These are phyloP conservation scores for Rhododendron williamsianum DNA, from an alignment of 148 eudicot genomes.

Conservation along the genomic window DNA sequence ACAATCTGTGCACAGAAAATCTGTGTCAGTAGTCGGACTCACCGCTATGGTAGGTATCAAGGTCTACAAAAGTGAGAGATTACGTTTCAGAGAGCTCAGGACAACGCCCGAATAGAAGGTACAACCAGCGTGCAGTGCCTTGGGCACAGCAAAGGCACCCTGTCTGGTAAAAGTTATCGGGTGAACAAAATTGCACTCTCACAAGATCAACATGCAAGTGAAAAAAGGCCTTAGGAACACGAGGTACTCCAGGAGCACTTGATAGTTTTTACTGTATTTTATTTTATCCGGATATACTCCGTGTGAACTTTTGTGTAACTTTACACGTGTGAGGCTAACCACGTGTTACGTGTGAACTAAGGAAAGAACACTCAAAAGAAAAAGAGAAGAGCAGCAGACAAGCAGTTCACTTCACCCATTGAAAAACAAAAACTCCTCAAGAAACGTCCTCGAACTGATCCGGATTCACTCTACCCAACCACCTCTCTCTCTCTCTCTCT, in stretches of 20 bases:
- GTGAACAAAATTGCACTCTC: no score
- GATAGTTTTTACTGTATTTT: neutral
- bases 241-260: neutral
- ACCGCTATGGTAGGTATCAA: no score
- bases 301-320: neutral
- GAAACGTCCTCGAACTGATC: neutral
- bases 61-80: no score
- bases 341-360: conserved; percentile 18
- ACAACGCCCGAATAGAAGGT: no score
- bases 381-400: neutral
- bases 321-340: neutral
- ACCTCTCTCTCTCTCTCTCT: conserved; percentile 15
- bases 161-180: no score
- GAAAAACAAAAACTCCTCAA: neutral
- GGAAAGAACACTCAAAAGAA: neutral
- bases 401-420: neutral
- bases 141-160: no score
- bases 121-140: no score
- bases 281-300: neutral
- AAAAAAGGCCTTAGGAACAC: neutral
- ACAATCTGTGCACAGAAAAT: no score
- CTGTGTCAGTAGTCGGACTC: no score
- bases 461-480: neutral
- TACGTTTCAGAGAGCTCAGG: no score
- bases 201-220: neutral